phyloP scores from a whole-genome alignment of 306 rosid genomes.

The Arachis stenosperma region DNA sequence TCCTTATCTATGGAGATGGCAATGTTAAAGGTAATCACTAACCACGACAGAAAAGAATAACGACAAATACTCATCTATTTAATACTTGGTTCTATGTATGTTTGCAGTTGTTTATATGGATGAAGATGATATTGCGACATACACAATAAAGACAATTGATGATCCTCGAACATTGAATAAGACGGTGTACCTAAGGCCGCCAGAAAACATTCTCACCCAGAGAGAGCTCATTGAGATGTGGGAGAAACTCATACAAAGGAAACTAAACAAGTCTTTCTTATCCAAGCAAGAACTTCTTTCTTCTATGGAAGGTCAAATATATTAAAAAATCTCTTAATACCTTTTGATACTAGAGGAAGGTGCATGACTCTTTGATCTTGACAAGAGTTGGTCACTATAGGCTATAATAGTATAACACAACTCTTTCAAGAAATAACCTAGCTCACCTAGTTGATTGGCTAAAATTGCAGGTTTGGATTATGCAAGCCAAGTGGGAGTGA shows the following conservation, averaged over 20 bases:
- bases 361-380: too few relatives aligned
- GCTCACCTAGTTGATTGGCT: not conserved
- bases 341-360: too few relatives aligned
- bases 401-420: too few relatives aligned
- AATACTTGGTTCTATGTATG: too few relatives aligned
- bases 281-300: not conserved
- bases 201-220: not conserved
- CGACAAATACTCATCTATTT: too few relatives aligned
- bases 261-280: not conserved
- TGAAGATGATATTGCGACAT: not conserved
- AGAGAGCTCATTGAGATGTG: not conserved
- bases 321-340: too few relatives aligned
- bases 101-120: not conserved
- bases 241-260: not conserved
- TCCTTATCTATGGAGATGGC: not conserved
- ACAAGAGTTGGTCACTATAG: too few relatives aligned
- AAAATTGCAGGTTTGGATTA: not conserved
- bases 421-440: too few relatives aligned
- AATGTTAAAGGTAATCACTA: not conserved
- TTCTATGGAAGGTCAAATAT: not conserved
- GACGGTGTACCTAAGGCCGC: not conserved
- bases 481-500: not conserved
- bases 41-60: not conserved
- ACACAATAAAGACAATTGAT: not conserved
- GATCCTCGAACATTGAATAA: not conserved